Evolutionary conservation across 2,329 filamentous ascomycete species (phyloP).

Genomic region (Cordyceps cateniannulata): DNA sequence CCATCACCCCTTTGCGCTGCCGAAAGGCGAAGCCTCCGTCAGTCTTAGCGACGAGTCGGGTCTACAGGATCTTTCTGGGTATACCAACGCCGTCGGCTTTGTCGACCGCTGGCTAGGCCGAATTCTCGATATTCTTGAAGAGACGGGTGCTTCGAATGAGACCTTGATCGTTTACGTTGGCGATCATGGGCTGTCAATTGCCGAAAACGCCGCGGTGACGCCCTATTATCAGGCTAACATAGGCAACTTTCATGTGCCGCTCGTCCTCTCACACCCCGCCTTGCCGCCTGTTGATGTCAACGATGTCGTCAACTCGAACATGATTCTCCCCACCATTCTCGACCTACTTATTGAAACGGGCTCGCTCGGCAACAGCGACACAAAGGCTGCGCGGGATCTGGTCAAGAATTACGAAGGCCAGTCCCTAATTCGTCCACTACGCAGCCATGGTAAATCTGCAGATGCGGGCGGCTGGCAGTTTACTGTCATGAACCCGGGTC

Average conservation of each 20-base stretch:
- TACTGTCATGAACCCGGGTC: slow-evolving; percentile 27
- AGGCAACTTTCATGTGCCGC: slow-evolving; percentile 27
- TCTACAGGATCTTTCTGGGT: slow-evolving; percentile 26
- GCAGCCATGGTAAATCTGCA: slow-evolving; percentile 13
- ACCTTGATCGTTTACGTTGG: slow-evolving; percentile 27
- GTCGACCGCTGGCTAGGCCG: slow-evolving; percentile 27
- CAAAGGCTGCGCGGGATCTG: slow-evolving; percentile 22
- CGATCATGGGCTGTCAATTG: slow-evolving; percentile 28
- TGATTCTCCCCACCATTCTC: slow-evolving; percentile 29
- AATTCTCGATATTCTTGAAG: slow-evolving; percentile 24
- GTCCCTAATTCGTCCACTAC: slow-evolving; percentile 26
- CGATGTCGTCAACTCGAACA: slow-evolving; percentile 26
- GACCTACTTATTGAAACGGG: slow-evolving; percentile 27
- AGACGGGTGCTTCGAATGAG: slow-evolving; percentile 27
- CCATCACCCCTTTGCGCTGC: slow-evolving; percentile 28
- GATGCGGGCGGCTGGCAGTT: slow-evolving; percentile 28
- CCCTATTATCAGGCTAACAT: slow-evolving; percentile 28
- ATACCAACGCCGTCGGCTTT: slow-evolving; percentile 27
- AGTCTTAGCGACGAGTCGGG: slow-evolving; percentile 21
- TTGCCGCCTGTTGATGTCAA: slow-evolving; percentile 26
- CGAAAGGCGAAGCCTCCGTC: slow-evolving; percentile 22
- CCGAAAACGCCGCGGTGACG: slow-evolving; percentile 24
- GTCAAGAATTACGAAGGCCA: slow-evolving; percentile 29
- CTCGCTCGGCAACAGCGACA: slow-evolving; percentile 24
- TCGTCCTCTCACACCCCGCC: slow-evolving; percentile 27